Conservation (phyloP, 2,329 filamentous ascomycete genomes). For the Ceratocystiopsis brevicomis region DNA sequence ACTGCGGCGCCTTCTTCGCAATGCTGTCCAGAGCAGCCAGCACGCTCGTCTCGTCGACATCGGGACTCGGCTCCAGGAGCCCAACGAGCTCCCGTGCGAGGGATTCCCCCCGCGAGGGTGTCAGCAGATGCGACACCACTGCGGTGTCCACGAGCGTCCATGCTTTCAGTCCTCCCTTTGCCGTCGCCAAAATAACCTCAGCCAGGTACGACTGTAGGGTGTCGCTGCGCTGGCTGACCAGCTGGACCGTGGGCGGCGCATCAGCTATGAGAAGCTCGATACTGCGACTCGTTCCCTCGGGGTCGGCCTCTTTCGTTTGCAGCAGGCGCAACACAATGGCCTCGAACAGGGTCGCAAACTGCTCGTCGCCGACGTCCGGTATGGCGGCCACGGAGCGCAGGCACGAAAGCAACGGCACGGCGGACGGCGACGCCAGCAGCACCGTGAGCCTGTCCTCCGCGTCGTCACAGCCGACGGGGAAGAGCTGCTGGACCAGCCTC, state of each 20-base stretch:
- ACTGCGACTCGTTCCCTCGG: constrained; percentile 14
- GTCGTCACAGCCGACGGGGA: constrained; percentile 22
- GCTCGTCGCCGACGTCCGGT: constrained; percentile 16
- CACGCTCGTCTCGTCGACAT: constrained; percentile 11
- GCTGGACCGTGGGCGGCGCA: constrained; percentile 15
- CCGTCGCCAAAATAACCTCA: constrained; percentile 20
- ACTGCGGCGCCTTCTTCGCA: constrained; percentile 23
- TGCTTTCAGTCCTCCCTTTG: constrained; percentile 15
- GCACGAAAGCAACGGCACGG: constrained; percentile 43
- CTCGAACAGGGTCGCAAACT: constrained; percentile 14
- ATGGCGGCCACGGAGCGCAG: constrained; percentile 36
- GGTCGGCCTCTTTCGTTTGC: constrained; percentile 8
- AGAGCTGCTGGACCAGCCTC: constrained; percentile 21
- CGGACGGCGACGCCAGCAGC: constrained; percentile 50
- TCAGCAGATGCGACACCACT: constrained; percentile 23
- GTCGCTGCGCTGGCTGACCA: constrained; percentile 19
- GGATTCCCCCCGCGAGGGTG: constrained; percentile 1
- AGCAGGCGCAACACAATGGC: constrained; percentile 25
- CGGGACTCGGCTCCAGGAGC: neutral
- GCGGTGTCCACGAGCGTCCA: constrained; percentile 31
- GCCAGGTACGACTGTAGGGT: constrained; percentile 30
- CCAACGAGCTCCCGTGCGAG: too few relatives aligned
- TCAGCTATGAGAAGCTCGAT: constrained; percentile 29
- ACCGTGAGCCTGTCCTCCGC: constrained; percentile 34
- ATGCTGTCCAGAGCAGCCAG: constrained; percentile 30